Evolutionary conservation across 2,329 filamentous ascomycete species (phyloP).

Genomic region (Penicillium sp.): DNA sequence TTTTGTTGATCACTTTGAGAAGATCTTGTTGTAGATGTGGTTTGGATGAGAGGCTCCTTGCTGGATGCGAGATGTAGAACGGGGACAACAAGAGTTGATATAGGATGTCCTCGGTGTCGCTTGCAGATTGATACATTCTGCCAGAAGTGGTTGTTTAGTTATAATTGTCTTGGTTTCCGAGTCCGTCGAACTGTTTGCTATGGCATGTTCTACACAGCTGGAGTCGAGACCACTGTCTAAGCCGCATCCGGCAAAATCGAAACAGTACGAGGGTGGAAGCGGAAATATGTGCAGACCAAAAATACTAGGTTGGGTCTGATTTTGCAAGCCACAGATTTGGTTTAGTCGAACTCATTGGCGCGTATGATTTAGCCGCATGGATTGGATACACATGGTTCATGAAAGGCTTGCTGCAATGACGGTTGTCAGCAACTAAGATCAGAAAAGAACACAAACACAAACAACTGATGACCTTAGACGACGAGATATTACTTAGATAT

Average conservation of each 20-base stretch:
- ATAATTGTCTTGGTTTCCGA: slow-evolving; percentile 2
- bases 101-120: background rate
- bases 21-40: background rate
- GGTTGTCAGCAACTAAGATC: background rate
- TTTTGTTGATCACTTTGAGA: background rate
- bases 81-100: background rate
- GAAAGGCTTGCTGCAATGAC: background rate
- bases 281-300: background rate
- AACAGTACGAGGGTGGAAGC: background rate
- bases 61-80: background rate
- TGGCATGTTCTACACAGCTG: background rate
- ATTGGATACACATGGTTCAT: background rate
- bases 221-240: background rate
- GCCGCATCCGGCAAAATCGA: slow-evolving; percentile 1
- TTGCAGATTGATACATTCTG: slow-evolving; percentile 1
- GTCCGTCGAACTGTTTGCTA: slow-evolving; percentile 6
- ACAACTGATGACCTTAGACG: background rate
- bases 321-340: background rate
- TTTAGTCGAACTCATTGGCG: background rate
- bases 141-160: slow-evolving; percentile 7
- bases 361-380: background rate
- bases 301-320: background rate
- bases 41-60: background rate
- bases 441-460: background rate
- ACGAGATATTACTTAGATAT: background rate